These are phyloP conservation scores for Maudiozyma pseudohumilis DNA, from an alignment of 805 yeast species.

Conservation along the genomic window DNA sequence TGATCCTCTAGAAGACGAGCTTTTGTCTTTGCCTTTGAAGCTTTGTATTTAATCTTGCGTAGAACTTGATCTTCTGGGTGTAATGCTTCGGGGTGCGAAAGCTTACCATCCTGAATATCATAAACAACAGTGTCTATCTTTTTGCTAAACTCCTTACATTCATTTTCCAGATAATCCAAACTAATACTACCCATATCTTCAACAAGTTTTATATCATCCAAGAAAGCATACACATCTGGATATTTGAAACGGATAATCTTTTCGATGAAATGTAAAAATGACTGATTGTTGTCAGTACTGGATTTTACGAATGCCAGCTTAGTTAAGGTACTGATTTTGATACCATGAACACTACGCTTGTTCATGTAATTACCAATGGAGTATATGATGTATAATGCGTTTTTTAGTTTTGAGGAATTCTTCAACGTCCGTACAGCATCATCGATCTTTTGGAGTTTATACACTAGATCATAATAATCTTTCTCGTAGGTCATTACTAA, in stretches of 20 bases:
- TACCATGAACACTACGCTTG: constrained; percentile 64
- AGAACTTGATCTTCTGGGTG: constrained; percentile 60
- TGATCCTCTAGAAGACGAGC: constrained; percentile 43
- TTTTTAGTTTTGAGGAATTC: constrained; percentile 43
- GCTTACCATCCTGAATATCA: constrained; percentile 50
- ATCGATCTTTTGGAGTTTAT: constrained; percentile 48
- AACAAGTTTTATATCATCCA: constrained; percentile 48
- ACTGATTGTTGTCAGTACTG: constrained; percentile 55
- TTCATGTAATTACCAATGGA: constrained; percentile 77
- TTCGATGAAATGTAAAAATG: constrained; percentile 69
- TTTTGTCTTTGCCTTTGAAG: constrained; percentile 47
- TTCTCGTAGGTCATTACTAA: constrained; percentile 48
- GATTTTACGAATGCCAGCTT: constrained; percentile 59
- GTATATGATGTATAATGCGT: constrained; percentile 54
- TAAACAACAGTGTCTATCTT: constrained; percentile 42
- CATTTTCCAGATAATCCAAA: constrained; percentile 51
- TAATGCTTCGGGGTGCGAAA: constrained; percentile 50
- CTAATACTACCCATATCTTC: constrained; percentile 49
- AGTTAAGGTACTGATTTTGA: constrained; percentile 57
- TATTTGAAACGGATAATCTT: constrained; percentile 53
- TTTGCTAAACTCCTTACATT: constrained; percentile 45
- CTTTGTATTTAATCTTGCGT: constrained; percentile 41
- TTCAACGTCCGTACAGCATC: constrained; percentile 46
- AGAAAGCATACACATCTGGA: constrained; percentile 52
- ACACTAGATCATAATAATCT: constrained; percentile 53